Conservation (phyloP, 2,329 filamentous ascomycete genomes). For the Neodidymelliopsis sp. region DNA sequence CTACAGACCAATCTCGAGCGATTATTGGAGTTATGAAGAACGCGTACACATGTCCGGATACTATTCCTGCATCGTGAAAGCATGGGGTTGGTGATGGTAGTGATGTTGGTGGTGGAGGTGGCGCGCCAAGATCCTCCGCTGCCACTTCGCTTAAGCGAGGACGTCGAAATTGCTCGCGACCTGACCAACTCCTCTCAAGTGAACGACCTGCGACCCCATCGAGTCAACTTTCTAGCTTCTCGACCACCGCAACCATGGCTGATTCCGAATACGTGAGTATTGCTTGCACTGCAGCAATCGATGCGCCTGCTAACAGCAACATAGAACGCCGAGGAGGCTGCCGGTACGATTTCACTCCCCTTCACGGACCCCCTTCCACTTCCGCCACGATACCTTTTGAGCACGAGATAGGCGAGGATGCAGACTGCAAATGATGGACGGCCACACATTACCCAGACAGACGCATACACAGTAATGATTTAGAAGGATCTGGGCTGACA, state of each 20-base stretch:
- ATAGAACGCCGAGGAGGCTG: slow-evolving; percentile 96
- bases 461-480: slow-evolving; percentile 4
- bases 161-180: slow-evolving; percentile 8
- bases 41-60: background rate
- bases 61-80: background rate
- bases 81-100: background rate
- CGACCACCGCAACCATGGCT: slow-evolving; percentile 76
- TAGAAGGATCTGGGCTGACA: slow-evolving; percentile 37
- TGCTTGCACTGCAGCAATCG: slow-evolving; percentile 17
- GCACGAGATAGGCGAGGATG: slow-evolving; percentile 13
- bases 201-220: slow-evolving; percentile 37
- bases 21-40: no score
- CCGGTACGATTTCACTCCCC: slow-evolving; percentile 62
- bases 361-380: slow-evolving; percentile 8
- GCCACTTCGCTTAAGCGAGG: slow-evolving; percentile 12
- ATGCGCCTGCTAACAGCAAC: slow-evolving; percentile 31
- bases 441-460: slow-evolving; percentile 6
- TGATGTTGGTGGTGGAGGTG: slow-evolving; percentile 1
- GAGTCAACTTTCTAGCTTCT: slow-evolving; percentile 53
- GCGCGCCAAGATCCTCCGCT: slow-evolving; percentile 6
- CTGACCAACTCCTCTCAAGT: slow-evolving; percentile 18
- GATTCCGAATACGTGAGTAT: slow-evolving; percentile 84
- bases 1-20: no score
- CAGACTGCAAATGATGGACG: slow-evolving; percentile 5
- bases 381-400: slow-evolving; percentile 15